Evolutionary conservation across 2,329 filamentous ascomycete genomes (phyloP).

Genomic region (Cyphellophora attinorum): DNA sequence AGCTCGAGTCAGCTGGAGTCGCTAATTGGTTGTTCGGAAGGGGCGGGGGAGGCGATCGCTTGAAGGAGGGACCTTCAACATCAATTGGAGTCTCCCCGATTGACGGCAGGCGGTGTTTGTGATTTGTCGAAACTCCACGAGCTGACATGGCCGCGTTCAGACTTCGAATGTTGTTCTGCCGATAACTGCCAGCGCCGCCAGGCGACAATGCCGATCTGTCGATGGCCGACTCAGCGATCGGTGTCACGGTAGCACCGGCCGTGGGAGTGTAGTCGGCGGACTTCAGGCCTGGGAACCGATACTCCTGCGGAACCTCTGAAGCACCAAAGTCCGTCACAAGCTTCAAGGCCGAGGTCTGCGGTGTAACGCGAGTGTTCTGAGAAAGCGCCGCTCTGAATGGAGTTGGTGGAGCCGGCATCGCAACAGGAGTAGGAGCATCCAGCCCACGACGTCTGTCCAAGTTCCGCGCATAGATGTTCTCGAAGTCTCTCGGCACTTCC

Average conservation of each 20-base stretch:
- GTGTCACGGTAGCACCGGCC: constrained; percentile 67
- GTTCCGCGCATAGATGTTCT: constrained; percentile 15
- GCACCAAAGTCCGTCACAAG: constrained; percentile 78
- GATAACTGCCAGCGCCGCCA: constrained; percentile 51
- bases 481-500: constrained; percentile 10
- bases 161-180: constrained; percentile 50
- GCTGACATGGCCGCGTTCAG: constrained; percentile 63
- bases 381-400: constrained; percentile 16
- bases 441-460: constrained; percentile 13
- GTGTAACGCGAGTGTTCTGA: constrained; percentile 46
- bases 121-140: constrained; percentile 33
- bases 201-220: constrained; percentile 55
- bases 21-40: constrained; percentile 4
- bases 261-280: constrained; percentile 61
- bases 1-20: constrained; percentile 36
- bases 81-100: constrained; percentile 61
- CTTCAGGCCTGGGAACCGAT: constrained; percentile 51
- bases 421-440: constrained; percentile 47
- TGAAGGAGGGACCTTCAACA: constrained; percentile 23
- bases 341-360: constrained; percentile 76
- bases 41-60: constrained; percentile 19
- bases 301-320: constrained; percentile 35
- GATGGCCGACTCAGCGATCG: constrained; percentile 70
- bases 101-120: constrained; percentile 59
- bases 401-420: constrained; percentile 23